A percentile compares a stretch with the other conserved stretches of the same genome.
Conservation (phyloP, 352 stramenopile genomes). For the Pythium phragmitis region DNA sequence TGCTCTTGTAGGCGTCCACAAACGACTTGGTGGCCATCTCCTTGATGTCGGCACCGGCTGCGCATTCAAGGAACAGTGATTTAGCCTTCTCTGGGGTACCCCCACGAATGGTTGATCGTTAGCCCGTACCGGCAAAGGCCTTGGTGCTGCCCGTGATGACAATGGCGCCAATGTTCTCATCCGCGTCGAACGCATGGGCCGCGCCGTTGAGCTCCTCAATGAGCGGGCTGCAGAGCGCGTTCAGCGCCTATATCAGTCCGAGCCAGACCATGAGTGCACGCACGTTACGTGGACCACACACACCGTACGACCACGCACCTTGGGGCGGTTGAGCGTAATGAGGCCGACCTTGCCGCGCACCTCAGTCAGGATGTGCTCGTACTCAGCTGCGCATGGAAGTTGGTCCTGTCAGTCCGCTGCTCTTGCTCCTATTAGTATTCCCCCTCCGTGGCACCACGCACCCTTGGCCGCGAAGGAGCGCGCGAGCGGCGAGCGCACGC, state of each 20-base stretch:
- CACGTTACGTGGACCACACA: not conserved
- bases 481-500: conserved; percentile 26
- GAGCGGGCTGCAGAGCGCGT: conserved; percentile 95
- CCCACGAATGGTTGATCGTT: not conserved
- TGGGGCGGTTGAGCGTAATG: conserved; percentile 96
- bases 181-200: conserved; percentile 88
- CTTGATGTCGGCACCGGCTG: conserved; percentile 95
- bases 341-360: conserved; percentile 91
- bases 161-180: conserved; percentile 93
- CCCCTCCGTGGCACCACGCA: conserved; percentile 11
- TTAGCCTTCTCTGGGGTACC: not conserved
- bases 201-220: conserved; percentile 96
- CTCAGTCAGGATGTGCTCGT: conserved; percentile 88
- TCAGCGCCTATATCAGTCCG: conserved; percentile 74
- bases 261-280: not conserved
- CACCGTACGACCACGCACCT: conserved; percentile 34
- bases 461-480: conserved; percentile 60
- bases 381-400: conserved; percentile 40
- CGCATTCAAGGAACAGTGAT: not conserved
- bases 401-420: not conserved
- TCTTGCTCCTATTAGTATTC: too few relatives aligned
- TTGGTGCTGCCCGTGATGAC: conserved; percentile 96
- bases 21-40: conserved; percentile 95
- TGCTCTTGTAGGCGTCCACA: conserved; percentile 91
- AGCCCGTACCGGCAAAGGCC: conserved; percentile 88